Base-by-base conservation (phyloP, 495 filamentous ascomycete genomes). In the Cairneyella variabilis region DNA sequence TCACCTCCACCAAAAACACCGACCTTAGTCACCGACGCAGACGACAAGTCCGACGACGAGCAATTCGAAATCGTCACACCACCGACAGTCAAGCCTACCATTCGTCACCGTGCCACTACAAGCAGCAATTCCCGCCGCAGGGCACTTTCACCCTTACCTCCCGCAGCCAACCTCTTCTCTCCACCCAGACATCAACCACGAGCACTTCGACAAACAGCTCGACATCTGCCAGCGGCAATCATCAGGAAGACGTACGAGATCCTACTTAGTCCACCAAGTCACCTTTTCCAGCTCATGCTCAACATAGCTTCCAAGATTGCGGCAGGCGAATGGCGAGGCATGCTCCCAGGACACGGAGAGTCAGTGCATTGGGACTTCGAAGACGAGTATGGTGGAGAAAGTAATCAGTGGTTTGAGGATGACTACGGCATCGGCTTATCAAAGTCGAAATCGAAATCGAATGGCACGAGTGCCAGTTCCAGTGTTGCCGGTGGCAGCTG, bases 251-350 rank as follows among this genome's bases (percentile, higher is more conserved):
- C 89, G 0, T 83, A 80, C 63, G 79, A 86, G 17, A 73, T 93
- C 3, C 72, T 95, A 1, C 69, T 95, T 22, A 79, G 85, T 0
- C 89, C 90, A 7, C 89, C 90, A 0, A 76, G 83, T 20, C 80
- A 88, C 53, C 76, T 96, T 7, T 75, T 95, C 30, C 74, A 81
- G 7, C 68, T 93, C 36, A 88, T 96, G 74, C 75, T 96, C 7
- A 81, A 81, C 45, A 86, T 96, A 25, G 88, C 90, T 2, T 83
- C 86, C 0, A 80, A 78, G 32, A 88, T 95, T 55, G 76, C 81
- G 0, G 79, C 83, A 18, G 86, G 83, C 3, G 77, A 80, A 56
- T 77, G 77, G 76, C 64, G 71, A 27, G 78, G 76, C 16, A 42
- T 77, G 8, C 64, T 78, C 1, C 74, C 73, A 30, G 77, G 76